Percentiles rank a stretch among this genome's conserved stretches.
phyloP scores from a whole-genome alignment of 768 basidiomycete genomes.

The Chalciporus sphaerocephalus region DNA sequence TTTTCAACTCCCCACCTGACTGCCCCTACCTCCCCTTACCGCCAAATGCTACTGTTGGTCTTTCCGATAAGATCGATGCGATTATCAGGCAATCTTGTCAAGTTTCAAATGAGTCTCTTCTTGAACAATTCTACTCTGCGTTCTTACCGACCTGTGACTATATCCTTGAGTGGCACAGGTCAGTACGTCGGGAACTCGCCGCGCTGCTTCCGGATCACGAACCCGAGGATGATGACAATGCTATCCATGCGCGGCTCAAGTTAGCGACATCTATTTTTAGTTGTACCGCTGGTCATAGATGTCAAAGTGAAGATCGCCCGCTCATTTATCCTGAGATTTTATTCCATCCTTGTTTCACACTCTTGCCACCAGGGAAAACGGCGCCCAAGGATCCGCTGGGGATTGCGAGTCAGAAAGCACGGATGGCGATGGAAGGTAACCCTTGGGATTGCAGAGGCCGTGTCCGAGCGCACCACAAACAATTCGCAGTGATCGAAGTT shows the following conservation, averaged over 20 bases:
- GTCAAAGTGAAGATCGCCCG: slow-evolving; percentile 12
- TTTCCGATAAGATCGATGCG: slow-evolving; percentile 17
- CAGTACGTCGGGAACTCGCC: slow-evolving; percentile 25
- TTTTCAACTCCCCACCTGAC: slow-evolving; percentile 10
- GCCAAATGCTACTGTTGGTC: slow-evolving; percentile 25
- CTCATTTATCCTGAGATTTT: slow-evolving; percentile 26
- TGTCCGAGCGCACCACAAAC: slow-evolving; percentile 20
- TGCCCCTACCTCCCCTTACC: slow-evolving; percentile 25
- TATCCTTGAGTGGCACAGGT: slow-evolving; percentile 27
- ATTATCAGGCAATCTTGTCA: slow-evolving; percentile 22
- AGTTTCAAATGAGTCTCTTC: slow-evolving; percentile 8
- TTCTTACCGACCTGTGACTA: slow-evolving; percentile 16
- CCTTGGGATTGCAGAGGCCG: slow-evolving; percentile 21
- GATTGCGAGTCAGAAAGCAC: slow-evolving; percentile 22
- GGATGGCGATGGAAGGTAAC: slow-evolving; percentile 20
- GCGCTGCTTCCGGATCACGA: slow-evolving; percentile 22
- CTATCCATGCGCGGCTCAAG: slow-evolving; percentile 18
- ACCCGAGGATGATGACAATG: slow-evolving; percentile 14
- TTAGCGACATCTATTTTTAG: slow-evolving; percentile 29
- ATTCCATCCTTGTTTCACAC: slow-evolving; percentile 27
- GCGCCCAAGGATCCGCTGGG: slow-evolving; percentile 18
- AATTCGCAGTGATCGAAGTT: slow-evolving; percentile 11
- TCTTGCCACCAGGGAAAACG: slow-evolving; percentile 2
- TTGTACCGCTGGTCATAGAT: slow-evolving; percentile 14
- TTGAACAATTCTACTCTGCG: slow-evolving; percentile 12